Base-by-base conservation (phyloP, 2,329 filamentous ascomycete genomes). In the Sordariomycetes sp. region DNA sequence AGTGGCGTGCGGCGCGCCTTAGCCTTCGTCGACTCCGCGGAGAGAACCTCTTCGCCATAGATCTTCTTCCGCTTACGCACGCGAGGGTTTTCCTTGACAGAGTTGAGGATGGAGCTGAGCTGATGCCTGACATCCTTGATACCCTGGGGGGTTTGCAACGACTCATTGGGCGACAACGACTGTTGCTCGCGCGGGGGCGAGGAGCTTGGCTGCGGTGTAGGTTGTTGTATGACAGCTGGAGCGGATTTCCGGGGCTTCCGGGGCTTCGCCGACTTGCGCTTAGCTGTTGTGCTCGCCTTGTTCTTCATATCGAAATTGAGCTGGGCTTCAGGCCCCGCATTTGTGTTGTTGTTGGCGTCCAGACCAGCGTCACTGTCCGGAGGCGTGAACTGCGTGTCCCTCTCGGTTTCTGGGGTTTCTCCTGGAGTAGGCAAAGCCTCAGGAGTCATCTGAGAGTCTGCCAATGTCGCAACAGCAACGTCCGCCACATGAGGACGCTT, bases 11-110 rank as follows among this genome's bases (percentile, higher is more conserved):
- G n/a, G n/a, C n/a, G n/a, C n/a, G n/a, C n/a, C n/a, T n/a, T n/a
- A n/a, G n/a, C n/a, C 23, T 25, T 25, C 10, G 23, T 25, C 10
- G 23, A 19, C 19, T 11, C 21, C 32, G 8, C 16, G 21, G 8
- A 26, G 21, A 27, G 6, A 14, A 34, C 32, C 21, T 57, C 53
- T 26, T 55, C 59, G 8, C 63, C 64, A 17, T 61, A 51, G 34
- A 67, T 60, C 42, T 51, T 58, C 45, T 69, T 70, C 11, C 61
- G 59, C 46, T 66, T 70, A 38, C 68, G 57, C 25, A 59, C 53
- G 16, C 66, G 59, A 6, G 59, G 60, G 25, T 67, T 63, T 8
- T 55, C 53, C 46, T 74, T 74, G 38, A 74, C 68, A 2, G 67
- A 64, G 8, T 61, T 57, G 4, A 65, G 50, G n/a, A 74, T 73